phyloP scores from a whole-genome alignment of 2,329 filamentous ascomycete genomes.

The Cladophialophora bantiana region DNA sequence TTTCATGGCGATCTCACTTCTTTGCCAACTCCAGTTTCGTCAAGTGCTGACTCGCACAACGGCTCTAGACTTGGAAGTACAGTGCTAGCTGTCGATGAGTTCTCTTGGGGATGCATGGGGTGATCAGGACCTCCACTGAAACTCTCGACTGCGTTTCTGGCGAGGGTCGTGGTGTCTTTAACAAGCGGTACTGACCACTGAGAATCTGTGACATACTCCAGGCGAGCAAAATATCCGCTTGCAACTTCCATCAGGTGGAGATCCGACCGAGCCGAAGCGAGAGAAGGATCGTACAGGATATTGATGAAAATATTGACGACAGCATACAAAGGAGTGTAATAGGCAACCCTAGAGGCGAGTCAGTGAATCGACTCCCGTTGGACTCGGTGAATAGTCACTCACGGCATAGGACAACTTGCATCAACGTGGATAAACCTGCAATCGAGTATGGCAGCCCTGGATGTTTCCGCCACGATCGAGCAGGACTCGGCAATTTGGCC shows the following conservation, averaged over 20 bases:
- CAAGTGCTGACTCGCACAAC: no score
- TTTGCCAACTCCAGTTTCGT: no score
- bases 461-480: constrained; percentile 5
- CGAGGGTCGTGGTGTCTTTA: constrained; percentile 8
- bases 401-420: constrained; percentile 13
- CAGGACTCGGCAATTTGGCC: constrained; percentile 1
- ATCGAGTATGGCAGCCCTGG: constrained; percentile 5
- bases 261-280: constrained; percentile 6
- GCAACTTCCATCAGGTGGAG: constrained; percentile 13
- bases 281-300: constrained; percentile 8
- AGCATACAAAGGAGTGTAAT: constrained; percentile 13
- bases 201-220: constrained; percentile 11
- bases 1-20: no score
- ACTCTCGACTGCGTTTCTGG: constrained; percentile 5
- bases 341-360: background rate
- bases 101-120: no score
- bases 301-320: constrained; percentile 18
- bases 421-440: constrained; percentile 18
- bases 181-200: constrained; percentile 13
- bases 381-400: background rate
- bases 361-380: background rate
- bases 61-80: no score
- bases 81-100: no score
- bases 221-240: constrained; percentile 13
- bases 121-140: no score